A percentile compares a stretch with the other conserved stretches of the same genome.
Conservation (phyloP, 495 filamentous ascomycete genomes). For the Rusavskia elegans region DNA sequence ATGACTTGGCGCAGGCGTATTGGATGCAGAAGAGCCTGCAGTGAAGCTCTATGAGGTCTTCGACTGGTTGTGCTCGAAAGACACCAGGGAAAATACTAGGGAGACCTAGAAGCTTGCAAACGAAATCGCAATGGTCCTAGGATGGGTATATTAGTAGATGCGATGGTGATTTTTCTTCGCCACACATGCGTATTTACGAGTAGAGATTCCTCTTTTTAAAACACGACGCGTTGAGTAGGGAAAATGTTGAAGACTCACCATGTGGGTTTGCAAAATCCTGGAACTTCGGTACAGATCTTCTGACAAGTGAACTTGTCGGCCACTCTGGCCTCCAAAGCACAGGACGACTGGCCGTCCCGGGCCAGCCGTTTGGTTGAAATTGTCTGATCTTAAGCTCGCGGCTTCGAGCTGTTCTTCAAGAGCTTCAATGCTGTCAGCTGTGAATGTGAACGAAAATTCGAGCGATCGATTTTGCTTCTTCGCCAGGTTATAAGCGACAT, state of each 20-base stretch:
- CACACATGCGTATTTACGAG: neutral
- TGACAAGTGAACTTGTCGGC: constrained; percentile 9
- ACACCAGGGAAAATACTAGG: constrained; percentile 30
- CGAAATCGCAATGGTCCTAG: constrained; percentile 23
- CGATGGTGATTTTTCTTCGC: too few relatives aligned
- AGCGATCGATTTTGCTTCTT: constrained; percentile 4
- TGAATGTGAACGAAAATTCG: neutral
- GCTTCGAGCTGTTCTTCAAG: neutral
- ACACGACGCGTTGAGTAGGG: neutral
- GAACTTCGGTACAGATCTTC: constrained; percentile 16
- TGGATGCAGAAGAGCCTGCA: constrained; percentile 29
- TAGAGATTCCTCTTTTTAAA: neutral
- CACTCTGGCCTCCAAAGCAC: constrained; percentile 21
- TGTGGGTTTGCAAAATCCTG: constrained; percentile 17
- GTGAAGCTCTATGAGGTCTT: constrained; percentile 30
- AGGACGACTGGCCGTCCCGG: constrained; percentile 12
- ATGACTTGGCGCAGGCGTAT: constrained; percentile 28
- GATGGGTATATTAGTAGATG: neutral
- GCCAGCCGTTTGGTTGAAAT: neutral
- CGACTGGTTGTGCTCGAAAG: constrained; percentile 22
- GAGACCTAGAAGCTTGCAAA: constrained; percentile 7
- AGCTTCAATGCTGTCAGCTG: neutral
- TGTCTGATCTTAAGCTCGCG: neutral
- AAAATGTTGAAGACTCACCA: constrained; percentile 8
- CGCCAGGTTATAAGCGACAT: constrained; percentile 7